These are phyloP conservation scores for Globisporangium barbulae DNA, from an alignment of 352 stramenopile species.

Conservation along the genomic window DNA sequence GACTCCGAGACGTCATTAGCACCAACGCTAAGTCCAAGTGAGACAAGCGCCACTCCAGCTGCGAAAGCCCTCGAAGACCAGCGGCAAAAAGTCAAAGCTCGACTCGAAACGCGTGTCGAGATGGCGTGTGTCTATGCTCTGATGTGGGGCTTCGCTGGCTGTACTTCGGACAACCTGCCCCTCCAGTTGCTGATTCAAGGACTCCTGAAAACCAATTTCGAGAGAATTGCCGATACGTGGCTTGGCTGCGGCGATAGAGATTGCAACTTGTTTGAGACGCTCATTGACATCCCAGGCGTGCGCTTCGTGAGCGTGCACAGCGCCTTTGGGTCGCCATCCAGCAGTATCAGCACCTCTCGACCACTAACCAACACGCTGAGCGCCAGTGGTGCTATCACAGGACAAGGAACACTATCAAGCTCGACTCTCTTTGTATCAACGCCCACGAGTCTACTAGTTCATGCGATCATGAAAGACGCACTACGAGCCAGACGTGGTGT, in stretches of 20 bases:
- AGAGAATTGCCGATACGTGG: conserved; percentile 28
- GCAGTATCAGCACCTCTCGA: background rate
- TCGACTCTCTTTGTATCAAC: conserved; percentile 42
- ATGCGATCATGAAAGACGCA: conserved; percentile 36
- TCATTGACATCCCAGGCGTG: conserved; percentile 28
- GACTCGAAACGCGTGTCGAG: conserved; percentile 35
- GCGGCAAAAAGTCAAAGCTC: conserved; percentile 12
- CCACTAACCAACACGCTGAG: background rate
- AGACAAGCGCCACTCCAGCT: background rate
- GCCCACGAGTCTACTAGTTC: conserved; percentile 32
- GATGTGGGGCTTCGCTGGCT: conserved; percentile 46
- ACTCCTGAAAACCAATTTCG: conserved; percentile 28
- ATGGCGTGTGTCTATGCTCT: conserved; percentile 51
- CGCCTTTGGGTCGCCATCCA: background rate
- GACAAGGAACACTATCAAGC: background rate
- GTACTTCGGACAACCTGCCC: conserved; percentile 13
- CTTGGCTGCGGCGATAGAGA: conserved; percentile 11
- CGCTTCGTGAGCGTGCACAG: conserved; percentile 25
- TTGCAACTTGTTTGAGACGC: conserved; percentile 38
- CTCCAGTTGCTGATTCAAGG: conserved; percentile 32
- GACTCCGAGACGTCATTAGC: background rate
- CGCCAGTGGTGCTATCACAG: background rate
- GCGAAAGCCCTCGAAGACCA: background rate
- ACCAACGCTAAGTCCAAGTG: background rate
- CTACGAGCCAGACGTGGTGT: conserved; percentile 33